Base-by-base conservation (phyloP, 768 basidiomycete species). In the Kwoniella bestiolae region DNA sequence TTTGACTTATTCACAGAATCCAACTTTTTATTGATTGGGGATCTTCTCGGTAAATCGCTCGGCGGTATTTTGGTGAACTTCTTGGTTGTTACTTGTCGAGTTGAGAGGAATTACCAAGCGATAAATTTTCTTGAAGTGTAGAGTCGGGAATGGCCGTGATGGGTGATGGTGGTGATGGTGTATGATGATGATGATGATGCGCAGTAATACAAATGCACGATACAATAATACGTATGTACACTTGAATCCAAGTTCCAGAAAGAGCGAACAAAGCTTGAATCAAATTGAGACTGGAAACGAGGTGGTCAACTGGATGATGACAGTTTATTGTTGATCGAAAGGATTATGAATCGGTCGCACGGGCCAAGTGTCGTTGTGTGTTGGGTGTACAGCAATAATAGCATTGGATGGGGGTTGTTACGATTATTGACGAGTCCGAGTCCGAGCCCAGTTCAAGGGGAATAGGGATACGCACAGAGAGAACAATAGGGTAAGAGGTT, bases 61-160 rank as follows among this genome's bases (percentile, higher is more conserved):
- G 28, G 12, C 26, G 50, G 18, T 21, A 51, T 51, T n/a, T n/a
- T n/a, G n/a, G 14, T 28, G 26, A 51, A 16, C 6, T 16, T 16
- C 23, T 47, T 47, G 6, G 26, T 28, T 16, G 1, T 51, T 28
- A 5, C 11, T 16, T 26, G 50, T 16, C 26, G 23, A 9, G n/a
- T 29, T 25, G 9, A 7, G 12, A 51, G 25, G 5, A 23, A 29
- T 26, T 11, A 26, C 3, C 16, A 34, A 34, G 2, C 29, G 35
- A 38, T 6, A 53, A 53, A 53, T 35, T 53, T 53, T 25, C 18
- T 51, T 51, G 52, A 35, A n/a, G 50, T 18, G 21, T n/a, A 55
- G 18, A 55, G 52, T 55, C 52, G 52, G 52, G 52, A 55, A 55
- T 38, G 52, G 34, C 52, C 52, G 52, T 7, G 38, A 41, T 41